A percentile compares a stretch with the other conserved stretches of the same genome.
phyloP scores from a whole-genome alignment of 108 stramenopile species.

The Schizochytrium sp. region DNA sequence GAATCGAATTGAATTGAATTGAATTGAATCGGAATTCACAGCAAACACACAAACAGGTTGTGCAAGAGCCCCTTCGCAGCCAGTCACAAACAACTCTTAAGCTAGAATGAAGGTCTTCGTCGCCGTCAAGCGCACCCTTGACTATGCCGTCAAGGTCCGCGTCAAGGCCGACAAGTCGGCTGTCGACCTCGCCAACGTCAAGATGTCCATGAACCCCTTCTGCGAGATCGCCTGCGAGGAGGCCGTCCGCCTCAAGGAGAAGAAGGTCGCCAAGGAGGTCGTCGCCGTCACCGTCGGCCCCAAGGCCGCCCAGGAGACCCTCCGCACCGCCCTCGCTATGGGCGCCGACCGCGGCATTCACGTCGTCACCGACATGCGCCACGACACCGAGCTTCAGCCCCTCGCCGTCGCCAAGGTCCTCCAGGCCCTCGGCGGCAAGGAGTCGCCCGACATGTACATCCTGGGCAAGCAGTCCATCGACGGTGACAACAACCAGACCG shows the following conservation, averaged over 20 bases:
- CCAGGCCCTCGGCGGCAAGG: conserved; percentile 51
- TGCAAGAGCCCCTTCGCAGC: too few relatives aligned
- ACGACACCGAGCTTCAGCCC: conserved; percentile 90
- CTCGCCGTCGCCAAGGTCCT: conserved; percentile 75
- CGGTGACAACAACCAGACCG: conserved; percentile 55
- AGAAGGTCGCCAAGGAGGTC: conserved; percentile 65
- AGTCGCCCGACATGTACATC: conserved; percentile 75
- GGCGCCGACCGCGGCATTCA: conserved; percentile 73
- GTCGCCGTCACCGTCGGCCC: conserved; percentile 93
- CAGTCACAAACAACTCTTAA: background rate
- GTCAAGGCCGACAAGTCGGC: conserved; percentile 72
- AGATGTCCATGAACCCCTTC: conserved; percentile 99
- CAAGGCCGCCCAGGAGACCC: conserved; percentile 86
- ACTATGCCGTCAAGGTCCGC: conserved; percentile 98
- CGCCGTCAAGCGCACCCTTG: conserved; percentile 54
- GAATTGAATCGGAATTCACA: too few relatives aligned
- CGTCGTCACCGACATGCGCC: conserved; percentile 75
- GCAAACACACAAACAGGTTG: too few relatives aligned
- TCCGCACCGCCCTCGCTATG: conserved; percentile 74
- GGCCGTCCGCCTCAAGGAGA: conserved; percentile 90
- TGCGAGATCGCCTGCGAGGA: conserved; percentile 95
- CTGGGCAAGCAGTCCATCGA: conserved; percentile 98
- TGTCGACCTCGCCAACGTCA: conserved; percentile 90
- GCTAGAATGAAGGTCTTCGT: conserved; percentile 45
- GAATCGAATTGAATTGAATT: too few relatives aligned